Evolutionary conservation across 1,139 yeast species (phyloP).

Genomic region (Yamadazyma kanchanaburiensis): DNA sequence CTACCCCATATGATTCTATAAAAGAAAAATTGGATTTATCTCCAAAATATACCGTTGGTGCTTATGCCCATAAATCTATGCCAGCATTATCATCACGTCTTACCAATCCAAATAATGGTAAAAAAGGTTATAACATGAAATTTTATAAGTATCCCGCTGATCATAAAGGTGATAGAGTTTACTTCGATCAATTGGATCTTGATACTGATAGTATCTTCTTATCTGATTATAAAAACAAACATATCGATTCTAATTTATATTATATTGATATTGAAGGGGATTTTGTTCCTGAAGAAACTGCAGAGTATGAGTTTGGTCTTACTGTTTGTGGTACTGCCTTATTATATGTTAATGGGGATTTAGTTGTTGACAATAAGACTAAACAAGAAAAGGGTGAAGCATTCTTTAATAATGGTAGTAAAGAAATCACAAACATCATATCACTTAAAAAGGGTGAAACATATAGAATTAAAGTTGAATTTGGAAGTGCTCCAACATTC

Average conservation of each 20-base stretch:
- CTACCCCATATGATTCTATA: conserved; percentile 30
- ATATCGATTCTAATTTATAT: conserved; percentile 17
- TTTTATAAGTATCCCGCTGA: conserved; percentile 28
- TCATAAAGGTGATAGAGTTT: conserved; percentile 14
- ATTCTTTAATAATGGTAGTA: conserved; percentile 45
- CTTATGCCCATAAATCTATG: conserved; percentile 19
- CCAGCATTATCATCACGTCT: conserved; percentile 24
- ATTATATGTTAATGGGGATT: conserved; percentile 46
- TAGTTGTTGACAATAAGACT: conserved; percentile 55
- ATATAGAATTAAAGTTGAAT: conserved; percentile 45
- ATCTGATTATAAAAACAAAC: conserved; percentile 41
- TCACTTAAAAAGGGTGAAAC: conserved; percentile 36
- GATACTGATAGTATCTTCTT: conserved; percentile 35
- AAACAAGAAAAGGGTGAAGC: conserved; percentile 45
- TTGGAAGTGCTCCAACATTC: conserved; percentile 49
- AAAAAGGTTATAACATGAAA: conserved; percentile 33
- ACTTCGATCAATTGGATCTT: conserved; percentile 34
- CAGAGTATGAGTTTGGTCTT: conserved; percentile 49
- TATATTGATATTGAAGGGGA: conserved; percentile 43
- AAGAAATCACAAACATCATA: conserved; percentile 38
- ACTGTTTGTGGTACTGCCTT: conserved; percentile 51
- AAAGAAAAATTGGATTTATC: conserved; percentile 14
- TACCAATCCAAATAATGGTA: conserved; percentile 26
- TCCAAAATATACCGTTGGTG: conserved; percentile 18
- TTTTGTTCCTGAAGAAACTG: conserved; percentile 43